phyloP scores from a whole-genome alignment of 371 early-diverging fungal species.

The Conidiobolus incongruus region DNA sequence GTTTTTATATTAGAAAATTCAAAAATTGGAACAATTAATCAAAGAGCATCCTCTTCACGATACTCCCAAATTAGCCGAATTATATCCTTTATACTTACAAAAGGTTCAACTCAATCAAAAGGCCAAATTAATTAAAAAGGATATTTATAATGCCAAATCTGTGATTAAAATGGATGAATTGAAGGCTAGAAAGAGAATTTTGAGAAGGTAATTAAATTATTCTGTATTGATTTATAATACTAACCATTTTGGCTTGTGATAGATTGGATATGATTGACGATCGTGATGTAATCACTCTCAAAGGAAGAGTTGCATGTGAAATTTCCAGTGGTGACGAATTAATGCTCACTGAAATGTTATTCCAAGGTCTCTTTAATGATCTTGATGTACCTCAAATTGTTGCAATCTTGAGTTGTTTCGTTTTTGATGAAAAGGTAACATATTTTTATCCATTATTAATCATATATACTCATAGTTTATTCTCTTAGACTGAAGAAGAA shows the following conservation, averaged over 20 bases:
- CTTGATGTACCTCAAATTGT: slow-evolving; percentile 76
- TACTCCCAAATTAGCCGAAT: slow-evolving; percentile 21
- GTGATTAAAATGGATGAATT: slow-evolving; percentile 91
- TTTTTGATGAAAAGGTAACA: slow-evolving; percentile 65
- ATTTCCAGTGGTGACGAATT: slow-evolving; percentile 96
- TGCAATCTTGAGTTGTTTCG: slow-evolving; percentile 85
- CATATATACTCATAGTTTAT: not conserved
- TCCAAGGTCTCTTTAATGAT: slow-evolving; percentile 94
- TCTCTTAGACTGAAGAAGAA: slow-evolving; percentile 8
- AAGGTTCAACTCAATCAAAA: slow-evolving; percentile 30
- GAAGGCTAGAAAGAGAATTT: slow-evolving; percentile 67
- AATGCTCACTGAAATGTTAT: slow-evolving; percentile 96
- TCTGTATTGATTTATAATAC: not conserved
- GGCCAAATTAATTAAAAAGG: slow-evolving; percentile 37
- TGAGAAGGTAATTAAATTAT: slow-evolving; percentile 26
- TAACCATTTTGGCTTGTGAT: not conserved
- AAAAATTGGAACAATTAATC: slow-evolving; percentile 39
- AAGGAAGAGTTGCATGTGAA: slow-evolving; percentile 99
- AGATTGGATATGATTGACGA: slow-evolving; percentile 52
- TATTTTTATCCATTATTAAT: not conserved
- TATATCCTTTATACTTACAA: slow-evolving; percentile 33
- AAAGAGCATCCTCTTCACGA: slow-evolving; percentile 26
- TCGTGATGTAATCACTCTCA: slow-evolving; percentile 79
- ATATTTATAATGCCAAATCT: slow-evolving; percentile 55
- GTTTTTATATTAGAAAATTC: slow-evolving; percentile 23